Conservation (phyloP, 225 moss, liverwort and hornwort genomes). For the Bryum argenteum region DNA sequence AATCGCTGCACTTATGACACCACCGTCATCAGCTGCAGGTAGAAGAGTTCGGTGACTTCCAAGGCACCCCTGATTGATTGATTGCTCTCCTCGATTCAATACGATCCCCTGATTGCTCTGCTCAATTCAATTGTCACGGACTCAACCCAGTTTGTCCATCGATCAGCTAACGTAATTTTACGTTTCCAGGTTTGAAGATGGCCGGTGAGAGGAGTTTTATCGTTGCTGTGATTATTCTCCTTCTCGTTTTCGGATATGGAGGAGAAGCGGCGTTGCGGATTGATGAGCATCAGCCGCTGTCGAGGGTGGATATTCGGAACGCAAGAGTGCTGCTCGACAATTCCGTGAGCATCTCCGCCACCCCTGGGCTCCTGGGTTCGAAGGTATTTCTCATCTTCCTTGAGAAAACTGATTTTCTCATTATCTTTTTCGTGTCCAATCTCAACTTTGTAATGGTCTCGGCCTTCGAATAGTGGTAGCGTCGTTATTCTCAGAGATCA, state of each 20-base stretch:
- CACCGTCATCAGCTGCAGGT: no score
- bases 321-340: conserved; percentile 46
- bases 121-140: no score
- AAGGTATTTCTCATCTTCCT: conserved; percentile 34
- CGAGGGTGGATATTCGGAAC: conserved; percentile 43
- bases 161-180: no score
- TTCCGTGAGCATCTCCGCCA: conserved; percentile 54
- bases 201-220: conserved; percentile 6
- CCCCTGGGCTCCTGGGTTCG: conserved; percentile 51
- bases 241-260: not conserved
- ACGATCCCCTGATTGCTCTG: no score
- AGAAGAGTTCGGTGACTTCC: no score
- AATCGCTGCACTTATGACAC: no score
- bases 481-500: no score
- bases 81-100: no score
- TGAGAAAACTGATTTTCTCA: not conserved
- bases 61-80: no score
- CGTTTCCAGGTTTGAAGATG: conserved; percentile 8
- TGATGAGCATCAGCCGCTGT: conserved; percentile 54
- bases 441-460: not conserved
- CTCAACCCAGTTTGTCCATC: no score
- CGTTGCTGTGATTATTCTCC: not conserved
- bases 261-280: conserved; percentile 39
- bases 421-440: not conserved
- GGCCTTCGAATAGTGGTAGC: no score